Base-by-base conservation (phyloP, 306 rosid species). In the Ceratonia siliqua region DNA sequence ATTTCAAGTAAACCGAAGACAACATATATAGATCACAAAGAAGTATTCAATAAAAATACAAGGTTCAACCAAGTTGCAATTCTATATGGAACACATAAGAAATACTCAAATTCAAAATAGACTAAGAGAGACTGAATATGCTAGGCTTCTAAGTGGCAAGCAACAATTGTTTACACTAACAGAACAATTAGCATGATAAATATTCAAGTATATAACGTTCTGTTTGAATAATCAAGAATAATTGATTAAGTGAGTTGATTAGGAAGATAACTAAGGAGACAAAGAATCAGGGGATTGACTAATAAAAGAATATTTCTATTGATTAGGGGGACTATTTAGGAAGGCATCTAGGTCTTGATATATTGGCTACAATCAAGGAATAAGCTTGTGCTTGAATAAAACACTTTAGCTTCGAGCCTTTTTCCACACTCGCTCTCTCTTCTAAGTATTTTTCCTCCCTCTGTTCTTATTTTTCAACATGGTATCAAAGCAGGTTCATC, bases 51-150 rank as follows among this genome's bases (percentile, higher is more conserved):
- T 43, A 45, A 15, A 27, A 75, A 22, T 13, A 43, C 49, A 43
- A 43, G 41, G 48, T 30, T 36, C 54, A 41, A 18, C 22, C 3
- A 43, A 42, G 63, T 18, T 32, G 9, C 6, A 53, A 46, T 43
- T 17, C 46, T 32, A 45, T n/a, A 41, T 39, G 14, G 72, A 61
- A n/a, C 38, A 50, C 52, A 45, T 12, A 65, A 11, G 10, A 28
- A 59, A 39, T 52, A 27, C 53, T 68, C 57, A 62, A 68, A 61
- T 69, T 7, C 41, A 13, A 68, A 74, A 50, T 52, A 30, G 66
- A 36, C 33, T 35, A 45, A 25, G 62, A 53, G 18, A 62, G 12
- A 9, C 38, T 11, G 70, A 46, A 36, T 52, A 68, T 4, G 22
- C 6, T 49, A 32, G 27, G 15, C 30, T 59, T 77, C 50, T 68